Percentiles rank a stretch among this genome's conserved stretches.
Evolutionary conservation across 495 filamentous ascomycete species (phyloP).

Genomic region (Chaetomium tenue): DNA sequence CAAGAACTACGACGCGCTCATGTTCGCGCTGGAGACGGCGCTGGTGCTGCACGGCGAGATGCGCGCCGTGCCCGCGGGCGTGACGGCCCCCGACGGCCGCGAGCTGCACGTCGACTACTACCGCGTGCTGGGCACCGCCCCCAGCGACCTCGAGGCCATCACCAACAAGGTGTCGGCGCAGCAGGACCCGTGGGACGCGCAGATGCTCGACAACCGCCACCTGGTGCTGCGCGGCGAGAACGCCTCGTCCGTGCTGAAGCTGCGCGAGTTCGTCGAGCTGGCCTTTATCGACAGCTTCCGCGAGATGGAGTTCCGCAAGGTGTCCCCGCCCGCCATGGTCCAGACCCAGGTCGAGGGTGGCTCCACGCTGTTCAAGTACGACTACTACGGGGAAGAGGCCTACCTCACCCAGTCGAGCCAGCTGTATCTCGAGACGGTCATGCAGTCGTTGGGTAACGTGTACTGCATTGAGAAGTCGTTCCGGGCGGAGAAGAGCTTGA

Average conservation of each 20-base stretch:
- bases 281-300: conserved; percentile 83
- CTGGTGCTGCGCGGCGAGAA: conserved; percentile 86
- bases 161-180: conserved; percentile 83
- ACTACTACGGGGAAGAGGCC: conserved; percentile 92
- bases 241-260: conserved; percentile 85
- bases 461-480: conserved; percentile 99
- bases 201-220: conserved; percentile 88
- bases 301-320: conserved; percentile 75
- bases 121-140: conserved; percentile 75
- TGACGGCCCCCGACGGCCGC: conserved; percentile 79
- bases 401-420: conserved; percentile 97
- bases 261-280: conserved; percentile 77
- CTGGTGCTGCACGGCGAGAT: conserved; percentile 87
- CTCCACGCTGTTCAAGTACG: conserved; percentile 86
- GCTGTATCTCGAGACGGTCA: conserved; percentile 93
- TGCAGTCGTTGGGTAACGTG: conserved; percentile 87
- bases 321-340: conserved; percentile 93
- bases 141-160: conserved; percentile 85
- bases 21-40: conserved; percentile 84
- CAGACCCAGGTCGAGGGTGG: conserved; percentile 98
- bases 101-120: conserved; percentile 96
- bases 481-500: conserved; percentile 94
- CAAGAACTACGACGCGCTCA: conserved; percentile 88
- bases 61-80: conserved; percentile 73
- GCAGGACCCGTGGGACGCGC: conserved; percentile 65